Evolutionary conservation across 768 basidiomycete species (phyloP).

Genomic region (Lenzites betulinus): DNA sequence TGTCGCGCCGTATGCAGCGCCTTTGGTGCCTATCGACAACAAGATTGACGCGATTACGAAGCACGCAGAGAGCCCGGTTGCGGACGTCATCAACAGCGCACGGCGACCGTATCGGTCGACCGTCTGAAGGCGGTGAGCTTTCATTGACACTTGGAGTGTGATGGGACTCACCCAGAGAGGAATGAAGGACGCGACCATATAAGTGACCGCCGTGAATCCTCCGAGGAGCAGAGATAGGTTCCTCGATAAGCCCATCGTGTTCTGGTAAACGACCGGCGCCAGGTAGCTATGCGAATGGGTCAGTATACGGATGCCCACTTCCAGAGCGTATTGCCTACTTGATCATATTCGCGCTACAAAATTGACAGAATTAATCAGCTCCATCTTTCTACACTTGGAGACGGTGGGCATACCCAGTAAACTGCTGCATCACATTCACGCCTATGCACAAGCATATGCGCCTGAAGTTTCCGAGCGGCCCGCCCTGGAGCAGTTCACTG

Average conservation of each 20-base stretch:
- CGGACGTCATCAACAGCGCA: slow-evolving; percentile 39
- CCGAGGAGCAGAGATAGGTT: slow-evolving; percentile 43
- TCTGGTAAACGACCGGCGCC: slow-evolving; percentile 44
- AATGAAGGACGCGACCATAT: slow-evolving; percentile 44
- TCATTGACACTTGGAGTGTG: not conserved
- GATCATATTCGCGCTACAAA: slow-evolving; percentile 40
- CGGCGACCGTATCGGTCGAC: slow-evolving; percentile 44
- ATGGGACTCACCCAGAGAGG: slow-evolving; percentile 36
- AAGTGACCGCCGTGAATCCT: slow-evolving; percentile 42
- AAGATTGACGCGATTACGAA: slow-evolving; percentile 39
- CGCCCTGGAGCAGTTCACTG: slow-evolving; percentile 38
- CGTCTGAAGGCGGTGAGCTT: slow-evolving; percentile 29
- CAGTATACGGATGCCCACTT: not conserved
- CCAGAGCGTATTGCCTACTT: slow-evolving; percentile 27
- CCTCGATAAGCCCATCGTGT: slow-evolving; percentile 43
- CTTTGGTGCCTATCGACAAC: slow-evolving; percentile 37
- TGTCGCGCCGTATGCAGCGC: slow-evolving; percentile 40
- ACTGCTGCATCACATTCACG: slow-evolving; percentile 45
- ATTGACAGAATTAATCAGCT: not conserved
- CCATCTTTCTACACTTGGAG: not conserved
- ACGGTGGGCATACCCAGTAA: slow-evolving; percentile 38
- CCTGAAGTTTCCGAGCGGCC: slow-evolving; percentile 40
- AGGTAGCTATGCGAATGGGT: slow-evolving; percentile 33
- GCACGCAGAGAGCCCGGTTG: slow-evolving; percentile 40
- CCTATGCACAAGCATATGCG: slow-evolving; percentile 42